Evolutionary conservation across 2,329 filamentous ascomycete species (phyloP), one percentile per base, ranked within the genome.

Genomic region (Thelonectria rubi): DNA sequence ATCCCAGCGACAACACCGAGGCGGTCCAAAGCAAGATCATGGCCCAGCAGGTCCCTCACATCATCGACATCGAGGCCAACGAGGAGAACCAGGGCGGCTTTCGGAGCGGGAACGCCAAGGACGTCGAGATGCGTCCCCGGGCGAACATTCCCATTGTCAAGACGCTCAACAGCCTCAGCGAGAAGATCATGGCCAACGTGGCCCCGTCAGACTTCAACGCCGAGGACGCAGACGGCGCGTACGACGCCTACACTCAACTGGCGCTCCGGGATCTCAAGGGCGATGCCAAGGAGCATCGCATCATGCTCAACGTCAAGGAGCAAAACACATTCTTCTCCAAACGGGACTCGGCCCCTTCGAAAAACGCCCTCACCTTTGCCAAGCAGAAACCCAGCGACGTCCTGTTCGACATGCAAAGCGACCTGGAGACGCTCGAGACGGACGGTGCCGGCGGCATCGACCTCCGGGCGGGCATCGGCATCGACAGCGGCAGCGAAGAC

Each of bases 1-100:
- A 97, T 21, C 88, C 90, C 60, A 84, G 85, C 39, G 90, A 92
- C 64, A 91, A 93, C 67, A 83, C 83, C 32, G 75, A 80, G 18
- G 78, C 78, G 37, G 80, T 84, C 47, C 78, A 82, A 11, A 84
- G 80, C 71, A 84, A 82, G 66, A 81, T 87, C 49, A 80, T 86
- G 66, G 80, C 88, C 3, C 81, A 88, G 34, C 86, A 90, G 58
- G 88, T 99, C 18, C 94, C 95, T 1, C 89, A 94, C 70, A 94
- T 96, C 66, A 94, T 99, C 69, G 91, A 99, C 74, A 78, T 99
- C 24, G 92, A 94, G 73, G 95, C 91, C 30, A 99, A 99, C 73
- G 95, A 98, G 78, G 92, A 95, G 75, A 94, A 99, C 72, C 89
- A 97, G 76, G 96, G 93, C 69, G 92, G 94, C 55, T 87, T 90